Conservation (phyloP, 305 asterid genomes). For the Salvia sclarea region DNA sequence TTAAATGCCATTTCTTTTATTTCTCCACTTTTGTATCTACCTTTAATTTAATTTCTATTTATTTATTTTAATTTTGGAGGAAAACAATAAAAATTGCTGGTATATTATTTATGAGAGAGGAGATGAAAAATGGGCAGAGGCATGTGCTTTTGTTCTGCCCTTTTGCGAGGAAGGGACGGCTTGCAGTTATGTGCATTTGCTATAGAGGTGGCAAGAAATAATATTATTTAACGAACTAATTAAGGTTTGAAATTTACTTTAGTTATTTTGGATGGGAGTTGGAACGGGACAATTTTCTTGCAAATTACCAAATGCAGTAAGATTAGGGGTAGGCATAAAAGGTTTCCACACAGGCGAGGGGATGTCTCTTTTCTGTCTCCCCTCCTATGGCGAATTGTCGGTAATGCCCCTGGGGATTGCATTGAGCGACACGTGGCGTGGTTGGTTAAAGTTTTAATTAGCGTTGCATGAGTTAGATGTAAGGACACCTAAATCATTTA, state of each 20-base stretch:
- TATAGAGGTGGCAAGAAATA: slow-evolving; percentile 32
- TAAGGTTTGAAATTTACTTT: not conserved
- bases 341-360: slow-evolving; percentile 22
- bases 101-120: slow-evolving; percentile 38
- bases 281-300: slow-evolving; percentile 22
- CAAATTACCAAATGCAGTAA: slow-evolving; percentile 36
- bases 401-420: slow-evolving; percentile 19
- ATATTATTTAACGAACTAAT: too few relatives aligned
- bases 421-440: slow-evolving; percentile 29
- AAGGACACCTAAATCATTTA: slow-evolving; percentile 34
- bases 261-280: slow-evolving; percentile 1
- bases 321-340: slow-evolving; percentile 33
- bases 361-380: slow-evolving; percentile 30
- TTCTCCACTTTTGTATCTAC: not conserved
- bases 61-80: not conserved
- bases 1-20: slow-evolving; percentile 39
- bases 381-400: slow-evolving; percentile 27
- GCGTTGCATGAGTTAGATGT: slow-evolving; percentile 31
- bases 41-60: not conserved
- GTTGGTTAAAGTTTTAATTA: slow-evolving; percentile 36
- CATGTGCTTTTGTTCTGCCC: slow-evolving; percentile 70
- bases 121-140: slow-evolving; percentile 36
- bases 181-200: slow-evolving; percentile 30
- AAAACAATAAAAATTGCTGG: not conserved
- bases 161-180: slow-evolving; percentile 51